Percentiles rank a stretch among this genome's conserved stretches.
These are phyloP conservation scores for Lasiosphaeria miniovina DNA, from an alignment of 495 filamentous ascomycete genomes.

Conservation along the genomic window DNA sequence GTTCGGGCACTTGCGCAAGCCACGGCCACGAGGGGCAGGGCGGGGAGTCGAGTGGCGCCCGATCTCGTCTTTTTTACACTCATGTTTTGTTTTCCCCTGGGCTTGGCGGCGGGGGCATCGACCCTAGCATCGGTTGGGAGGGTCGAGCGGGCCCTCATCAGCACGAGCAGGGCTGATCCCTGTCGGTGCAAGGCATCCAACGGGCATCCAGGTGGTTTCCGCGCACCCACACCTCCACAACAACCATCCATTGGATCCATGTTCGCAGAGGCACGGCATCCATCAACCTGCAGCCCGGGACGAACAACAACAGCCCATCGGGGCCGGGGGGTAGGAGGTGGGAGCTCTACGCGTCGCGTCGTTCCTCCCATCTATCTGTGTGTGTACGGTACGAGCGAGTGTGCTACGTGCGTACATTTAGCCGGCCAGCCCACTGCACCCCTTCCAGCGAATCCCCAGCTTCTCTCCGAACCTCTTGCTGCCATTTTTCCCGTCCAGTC, in stretches of 20 bases:
- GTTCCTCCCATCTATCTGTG: background rate
- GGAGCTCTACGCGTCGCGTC: conserved; percentile 24
- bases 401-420: conserved; percentile 22
- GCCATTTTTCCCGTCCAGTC: conserved; percentile 3
- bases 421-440: conserved; percentile 19
- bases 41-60: background rate
- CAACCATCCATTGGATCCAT: conserved; percentile 6
- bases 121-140: background rate
- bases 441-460: conserved; percentile 12
- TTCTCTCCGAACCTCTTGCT: background rate
- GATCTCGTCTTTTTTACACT: background rate
- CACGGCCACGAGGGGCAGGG: background rate
- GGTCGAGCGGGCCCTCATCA: background rate
- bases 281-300: conserved; percentile 15
- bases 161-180: background rate
- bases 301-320: conserved; percentile 21
- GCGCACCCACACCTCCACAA: conserved; percentile 3
- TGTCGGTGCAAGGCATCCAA: too few relatives aligned
- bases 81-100: background rate
- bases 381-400: conserved; percentile 4
- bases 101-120: conserved; percentile 2
- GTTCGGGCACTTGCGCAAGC: too few relatives aligned
- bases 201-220: background rate
- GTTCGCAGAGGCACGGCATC: conserved; percentile 19
- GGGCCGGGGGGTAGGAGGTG: background rate